Evolutionary conservation across 768 basidiomycete species (phyloP), one percentile per base, ranked within the genome.

Genomic region (Panus rudis): DNA sequence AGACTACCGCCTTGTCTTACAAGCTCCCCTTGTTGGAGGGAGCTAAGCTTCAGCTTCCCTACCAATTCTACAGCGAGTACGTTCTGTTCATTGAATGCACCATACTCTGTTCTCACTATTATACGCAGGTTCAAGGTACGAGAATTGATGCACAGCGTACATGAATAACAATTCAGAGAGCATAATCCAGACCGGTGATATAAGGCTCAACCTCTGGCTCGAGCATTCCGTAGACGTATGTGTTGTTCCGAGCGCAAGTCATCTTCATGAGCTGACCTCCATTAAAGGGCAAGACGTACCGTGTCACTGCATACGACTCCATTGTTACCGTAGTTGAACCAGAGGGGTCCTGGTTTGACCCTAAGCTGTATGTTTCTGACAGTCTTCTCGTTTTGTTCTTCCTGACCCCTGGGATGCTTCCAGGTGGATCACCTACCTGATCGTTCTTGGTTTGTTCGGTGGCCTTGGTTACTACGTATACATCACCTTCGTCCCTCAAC

Each of bases 301-400:
- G 75, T n/a, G 70, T 81, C 33, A 68, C 71, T 3, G 88, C 80
- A 0, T 89, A 78, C 53, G 85, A 91, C 52, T 79, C 81, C 1
- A 69, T 89, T 38, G 75, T 92, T 39, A 81, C 78, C 6, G 69
- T 92, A 25, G 84, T 91, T 27, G 88, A 92, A 57, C 86, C 89
- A 14, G 81, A 83, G 45, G 56, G 75, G 28, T 86, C 86, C 22
- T 71, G 82, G 58, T 78, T 90, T 51, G 89, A 92, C 62, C 69
- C 82, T 55, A 83, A 88, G 60, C 73, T 89, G 89, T 90, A 52
- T 33, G 86, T 65, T 24, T 49, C 24, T 11, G 25, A 37, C 27
- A 23, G n/a, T 41, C 34, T 16, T 33, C 28, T 30, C 10, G 10
- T 30, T 10, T n/a, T 30, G 10, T n/a, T 30, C 28, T n/a, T 30